phyloP scores from a whole-genome alignment of 257 asterid species.

The Nicotiana knightiana region DNA sequence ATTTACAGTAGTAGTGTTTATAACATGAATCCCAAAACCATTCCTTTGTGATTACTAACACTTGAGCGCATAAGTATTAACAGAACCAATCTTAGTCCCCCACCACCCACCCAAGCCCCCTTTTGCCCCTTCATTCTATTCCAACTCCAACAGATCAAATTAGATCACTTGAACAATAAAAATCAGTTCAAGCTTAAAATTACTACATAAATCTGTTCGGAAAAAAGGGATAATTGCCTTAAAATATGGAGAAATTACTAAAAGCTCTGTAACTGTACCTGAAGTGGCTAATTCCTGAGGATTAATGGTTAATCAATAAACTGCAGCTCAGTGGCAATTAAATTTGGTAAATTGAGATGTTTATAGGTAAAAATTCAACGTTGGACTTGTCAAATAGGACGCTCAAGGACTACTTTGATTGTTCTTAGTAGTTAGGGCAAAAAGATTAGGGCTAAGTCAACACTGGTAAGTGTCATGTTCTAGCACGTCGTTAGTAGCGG shows the following conservation, averaged over 20 bases:
- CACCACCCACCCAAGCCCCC: too few relatives aligned
- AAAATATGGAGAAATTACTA: background rate
- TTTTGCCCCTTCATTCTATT: too few relatives aligned
- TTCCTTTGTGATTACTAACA: background rate
- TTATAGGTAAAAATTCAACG: background rate
- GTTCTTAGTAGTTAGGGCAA: background rate
- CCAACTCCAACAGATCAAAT: background rate
- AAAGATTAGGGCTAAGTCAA: background rate
- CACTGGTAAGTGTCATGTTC: background rate
- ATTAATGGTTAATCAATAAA: background rate
- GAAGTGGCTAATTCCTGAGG: background rate
- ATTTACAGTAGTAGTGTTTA: too few relatives aligned
- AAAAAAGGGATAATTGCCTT: background rate
- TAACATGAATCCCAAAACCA: background rate
- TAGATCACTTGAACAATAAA: background rate
- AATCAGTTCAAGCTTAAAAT: background rate
- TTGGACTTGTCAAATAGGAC: background rate
- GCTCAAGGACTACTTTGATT: background rate
- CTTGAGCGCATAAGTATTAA: background rate
- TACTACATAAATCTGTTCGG: background rate
- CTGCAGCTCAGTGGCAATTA: background rate
- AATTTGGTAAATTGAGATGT: background rate
- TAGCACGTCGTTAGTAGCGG: constrained; percentile 1
- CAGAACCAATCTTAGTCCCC: background rate
- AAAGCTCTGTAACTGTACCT: background rate